Evolutionary conservation across 73 alveolate species (phyloP).

Genomic region (Paramecium caudatum): DNA sequence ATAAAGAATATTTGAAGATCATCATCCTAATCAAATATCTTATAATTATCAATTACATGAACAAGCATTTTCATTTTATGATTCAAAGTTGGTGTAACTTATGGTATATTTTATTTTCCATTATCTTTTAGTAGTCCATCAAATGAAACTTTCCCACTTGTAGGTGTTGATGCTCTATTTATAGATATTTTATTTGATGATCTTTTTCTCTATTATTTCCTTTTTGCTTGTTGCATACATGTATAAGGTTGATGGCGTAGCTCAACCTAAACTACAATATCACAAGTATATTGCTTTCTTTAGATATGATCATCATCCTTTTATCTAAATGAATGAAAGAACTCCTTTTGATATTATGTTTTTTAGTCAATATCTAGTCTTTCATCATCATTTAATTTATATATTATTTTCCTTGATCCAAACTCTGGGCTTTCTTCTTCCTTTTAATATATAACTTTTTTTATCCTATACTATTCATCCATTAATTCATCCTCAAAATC

Average conservation of each 20-base stretch:
- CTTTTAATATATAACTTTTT: constrained; percentile 7
- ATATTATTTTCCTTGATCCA: not conserved
- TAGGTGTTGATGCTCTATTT: constrained; percentile 17
- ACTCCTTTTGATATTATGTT: not conserved
- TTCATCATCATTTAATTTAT: not conserved
- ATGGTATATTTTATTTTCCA: not conserved
- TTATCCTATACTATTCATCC: not conserved
- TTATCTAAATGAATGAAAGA: not conserved
- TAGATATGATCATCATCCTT: constrained; percentile 1
- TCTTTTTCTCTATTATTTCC: not conserved
- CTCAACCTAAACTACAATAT: not conserved
- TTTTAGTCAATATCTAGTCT: not conserved
- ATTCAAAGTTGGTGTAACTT: not conserved
- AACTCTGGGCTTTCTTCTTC: not conserved
- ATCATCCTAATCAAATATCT: constrained; percentile 20
- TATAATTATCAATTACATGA: constrained; percentile 30
- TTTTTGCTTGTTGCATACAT: not conserved
- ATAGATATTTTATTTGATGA: not conserved
- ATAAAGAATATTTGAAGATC: not conserved
- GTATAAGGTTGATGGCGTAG: constrained; percentile 14
- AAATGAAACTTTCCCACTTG: not conserved
- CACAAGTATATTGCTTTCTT: constrained; percentile 22
- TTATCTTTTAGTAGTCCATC: not conserved
- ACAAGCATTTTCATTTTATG: constrained; percentile 24
- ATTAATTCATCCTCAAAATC: constrained; percentile 24